phyloP scores from a whole-genome alignment of 2,329 filamentous ascomycete species.

The Pleoardoris graminearum region DNA sequence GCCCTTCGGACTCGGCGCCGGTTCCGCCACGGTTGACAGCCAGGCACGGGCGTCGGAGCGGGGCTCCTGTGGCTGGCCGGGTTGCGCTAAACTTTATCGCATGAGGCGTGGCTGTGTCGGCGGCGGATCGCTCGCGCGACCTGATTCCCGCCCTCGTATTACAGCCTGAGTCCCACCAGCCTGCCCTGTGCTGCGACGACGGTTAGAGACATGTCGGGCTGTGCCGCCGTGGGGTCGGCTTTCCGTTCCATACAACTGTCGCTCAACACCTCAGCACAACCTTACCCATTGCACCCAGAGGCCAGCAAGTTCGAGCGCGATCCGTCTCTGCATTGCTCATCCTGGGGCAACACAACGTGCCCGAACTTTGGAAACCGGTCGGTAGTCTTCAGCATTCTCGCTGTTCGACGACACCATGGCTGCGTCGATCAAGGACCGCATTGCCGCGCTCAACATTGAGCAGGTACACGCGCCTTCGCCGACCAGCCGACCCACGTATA shows the following conservation, averaged over 20 bases:
- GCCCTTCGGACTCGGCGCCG: too few relatives aligned
- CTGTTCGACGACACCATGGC: slow-evolving; percentile 31
- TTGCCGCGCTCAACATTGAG: slow-evolving; percentile 53
- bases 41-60: too few relatives aligned
- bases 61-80: too few relatives aligned
- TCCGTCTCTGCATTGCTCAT: too few relatives aligned
- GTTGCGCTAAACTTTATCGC: not conserved
- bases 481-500: slow-evolving; percentile 39
- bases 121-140: too few relatives aligned
- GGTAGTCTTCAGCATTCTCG: not conserved
- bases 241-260: slow-evolving; percentile 5
- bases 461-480: slow-evolving; percentile 48
- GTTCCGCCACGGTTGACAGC: too few relatives aligned
- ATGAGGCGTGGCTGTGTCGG: too few relatives aligned
- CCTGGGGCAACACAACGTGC: too few relatives aligned
- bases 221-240: slow-evolving; percentile 9
- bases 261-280: not conserved
- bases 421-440: slow-evolving; percentile 51
- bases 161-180: slow-evolving; percentile 1
- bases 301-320: too few relatives aligned
- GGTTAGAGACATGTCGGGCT: slow-evolving; percentile 9
- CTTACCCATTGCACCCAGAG: not conserved
- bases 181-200: slow-evolving; percentile 10
- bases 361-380: too few relatives aligned
- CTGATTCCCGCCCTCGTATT: slow-evolving; percentile 5